These are phyloP conservation scores for Leptographium wingfieldii DNA, from an alignment of 2,329 filamentous ascomycete species.

Conservation along the genomic window DNA sequence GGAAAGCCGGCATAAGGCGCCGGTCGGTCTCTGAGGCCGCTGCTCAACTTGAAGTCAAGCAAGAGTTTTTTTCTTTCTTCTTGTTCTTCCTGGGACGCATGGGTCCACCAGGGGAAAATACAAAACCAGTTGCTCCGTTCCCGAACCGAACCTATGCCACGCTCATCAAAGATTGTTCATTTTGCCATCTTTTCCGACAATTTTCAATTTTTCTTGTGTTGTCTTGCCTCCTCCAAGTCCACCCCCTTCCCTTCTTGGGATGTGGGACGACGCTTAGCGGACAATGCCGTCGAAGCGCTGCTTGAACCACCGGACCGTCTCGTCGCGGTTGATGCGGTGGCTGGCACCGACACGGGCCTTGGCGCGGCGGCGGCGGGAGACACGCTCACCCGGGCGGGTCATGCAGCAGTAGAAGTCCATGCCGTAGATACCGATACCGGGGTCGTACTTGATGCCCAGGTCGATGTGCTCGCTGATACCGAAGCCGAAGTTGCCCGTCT, in stretches of 20 bases:
- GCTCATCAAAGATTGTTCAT: conserved; percentile 1
- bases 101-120: conserved; percentile 1
- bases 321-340: conserved; percentile 87
- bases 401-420: conserved; percentile 99
- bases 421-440: conserved; percentile 95
- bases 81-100: conserved; percentile 1
- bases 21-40: conserved; percentile 65
- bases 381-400: conserved; percentile 97
- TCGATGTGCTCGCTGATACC: conserved; percentile 99
- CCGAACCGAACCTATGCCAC: conserved; percentile 17
- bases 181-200: background rate
- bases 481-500: conserved; percentile 99
- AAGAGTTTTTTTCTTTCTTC: conserved; percentile 25
- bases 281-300: conserved; percentile 94
- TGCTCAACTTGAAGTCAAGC: conserved; percentile 46
- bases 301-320: conserved; percentile 96
- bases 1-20: conserved; percentile 50
- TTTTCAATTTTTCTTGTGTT: background rate
- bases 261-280: conserved; percentile 52
- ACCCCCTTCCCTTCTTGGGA: conserved; percentile 13
- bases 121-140: conserved; percentile 28
- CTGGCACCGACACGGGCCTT: conserved; percentile 73
- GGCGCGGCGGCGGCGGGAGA: conserved; percentile 85
- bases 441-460: conserved; percentile 99
- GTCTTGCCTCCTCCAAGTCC: background rate